These are phyloP conservation scores for Candida tallmaniae DNA, from an alignment of 805 yeast genomes.

Conservation along the genomic window DNA sequence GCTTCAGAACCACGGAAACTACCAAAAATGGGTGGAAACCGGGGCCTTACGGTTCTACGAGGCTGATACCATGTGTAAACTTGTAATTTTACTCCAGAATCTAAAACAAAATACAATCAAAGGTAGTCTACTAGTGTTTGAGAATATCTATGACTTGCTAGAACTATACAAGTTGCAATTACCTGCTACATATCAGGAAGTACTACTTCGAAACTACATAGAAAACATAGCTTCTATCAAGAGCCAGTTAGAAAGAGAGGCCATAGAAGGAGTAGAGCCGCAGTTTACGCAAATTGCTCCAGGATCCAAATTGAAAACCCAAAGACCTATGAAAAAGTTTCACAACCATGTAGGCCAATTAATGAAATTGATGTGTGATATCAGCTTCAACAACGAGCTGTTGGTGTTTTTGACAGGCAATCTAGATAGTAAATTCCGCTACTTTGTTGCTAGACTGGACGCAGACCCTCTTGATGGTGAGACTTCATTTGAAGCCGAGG, in stretches of 20 bases:
- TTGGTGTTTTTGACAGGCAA: slow-evolving; percentile 27
- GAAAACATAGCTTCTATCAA: slow-evolving; percentile 19
- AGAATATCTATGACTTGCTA: slow-evolving; percentile 31
- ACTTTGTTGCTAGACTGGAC: too few species aligned
- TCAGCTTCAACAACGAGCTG: slow-evolving; percentile 18
- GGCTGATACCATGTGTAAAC: slow-evolving; percentile 8
- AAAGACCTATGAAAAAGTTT: slow-evolving; percentile 27
- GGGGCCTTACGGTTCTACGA: slow-evolving; percentile 3
- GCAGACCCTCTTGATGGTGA: too few species aligned
- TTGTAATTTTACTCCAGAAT: slow-evolving; percentile 6
- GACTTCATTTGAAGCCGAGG: too few species aligned
- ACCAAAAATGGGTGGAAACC: slow-evolving; percentile 16
- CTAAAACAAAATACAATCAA: not conserved
- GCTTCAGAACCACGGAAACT: slow-evolving; percentile 17
- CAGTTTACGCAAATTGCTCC: slow-evolving; percentile 26
- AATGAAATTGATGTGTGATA: slow-evolving; percentile 20
- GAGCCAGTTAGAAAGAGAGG: slow-evolving; percentile 15
- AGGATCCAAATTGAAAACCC: slow-evolving; percentile 22
- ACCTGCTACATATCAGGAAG: slow-evolving; percentile 29
- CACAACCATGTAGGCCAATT: slow-evolving; percentile 26
- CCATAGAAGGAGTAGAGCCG: slow-evolving; percentile 19
- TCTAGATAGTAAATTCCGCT: slow-evolving; percentile 24
- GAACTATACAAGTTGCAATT: slow-evolving; percentile 33
- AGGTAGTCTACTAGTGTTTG: slow-evolving; percentile 15
- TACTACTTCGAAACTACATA: slow-evolving; percentile 27